Percentiles rank a stretch among this genome's conserved stretches.
Evolutionary conservation across 2,329 filamentous ascomycete genomes (phyloP).

Genomic region (Bipolaris victoriae): DNA sequence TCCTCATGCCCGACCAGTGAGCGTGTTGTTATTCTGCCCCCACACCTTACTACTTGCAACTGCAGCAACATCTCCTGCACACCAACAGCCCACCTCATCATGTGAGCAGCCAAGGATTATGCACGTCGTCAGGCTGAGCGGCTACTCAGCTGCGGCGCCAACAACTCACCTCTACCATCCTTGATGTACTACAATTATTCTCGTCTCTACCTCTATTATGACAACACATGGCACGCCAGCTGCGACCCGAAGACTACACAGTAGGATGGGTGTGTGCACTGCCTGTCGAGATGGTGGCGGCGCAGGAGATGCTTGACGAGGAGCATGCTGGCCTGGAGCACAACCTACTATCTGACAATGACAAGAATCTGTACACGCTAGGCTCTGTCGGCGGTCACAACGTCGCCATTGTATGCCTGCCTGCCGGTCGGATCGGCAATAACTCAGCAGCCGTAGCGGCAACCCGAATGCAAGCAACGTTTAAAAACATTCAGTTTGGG

Average conservation of each 20-base stretch:
- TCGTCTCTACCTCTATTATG: neutral
- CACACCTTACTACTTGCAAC: neutral
- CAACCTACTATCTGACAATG: constrained; percentile 32
- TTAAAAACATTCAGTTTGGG: constrained; percentile 45
- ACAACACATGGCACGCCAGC: constrained; percentile 4
- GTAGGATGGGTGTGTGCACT: constrained; percentile 28
- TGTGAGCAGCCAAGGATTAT: neutral
- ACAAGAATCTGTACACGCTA: constrained; percentile 29
- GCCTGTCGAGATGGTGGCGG: constrained; percentile 21
- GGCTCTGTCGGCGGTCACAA: constrained; percentile 31
- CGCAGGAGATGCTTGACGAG: constrained; percentile 19
- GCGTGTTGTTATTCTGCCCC: neutral
- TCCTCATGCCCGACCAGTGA: neutral
- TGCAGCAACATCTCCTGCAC: neutral
- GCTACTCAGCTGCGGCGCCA: neutral
- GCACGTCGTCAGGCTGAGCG: neutral
- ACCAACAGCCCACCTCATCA: neutral
- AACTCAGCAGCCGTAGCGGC: constrained; percentile 43
- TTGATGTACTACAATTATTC: neutral
- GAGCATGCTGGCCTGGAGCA: constrained; percentile 23
- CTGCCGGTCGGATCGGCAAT: constrained; percentile 41
- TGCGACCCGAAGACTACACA: constrained; percentile 20
- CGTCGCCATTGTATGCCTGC: constrained; percentile 13
- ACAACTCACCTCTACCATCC: neutral
- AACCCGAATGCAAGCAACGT: constrained; percentile 40